phyloP scores from a whole-genome alignment of 352 stramenopile genomes.

The Phytophthora cajani region DNA sequence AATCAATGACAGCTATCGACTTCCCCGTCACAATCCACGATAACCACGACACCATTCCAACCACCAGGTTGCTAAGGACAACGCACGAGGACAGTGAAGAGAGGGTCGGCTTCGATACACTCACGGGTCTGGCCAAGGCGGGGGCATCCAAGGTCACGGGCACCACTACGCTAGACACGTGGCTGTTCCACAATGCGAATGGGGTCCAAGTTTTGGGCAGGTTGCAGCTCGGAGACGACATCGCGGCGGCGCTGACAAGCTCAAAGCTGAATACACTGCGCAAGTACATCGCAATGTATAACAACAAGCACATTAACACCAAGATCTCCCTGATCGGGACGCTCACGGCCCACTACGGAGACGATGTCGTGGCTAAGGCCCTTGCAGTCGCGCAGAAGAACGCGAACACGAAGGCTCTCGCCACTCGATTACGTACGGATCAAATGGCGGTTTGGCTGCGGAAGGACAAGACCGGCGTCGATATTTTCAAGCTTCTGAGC shows the following conservation, averaged over 20 bases:
- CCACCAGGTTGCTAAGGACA: background rate
- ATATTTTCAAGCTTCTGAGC: conserved; percentile 1
- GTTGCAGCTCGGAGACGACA: background rate
- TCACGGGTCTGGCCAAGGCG: background rate
- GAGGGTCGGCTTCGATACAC: background rate
- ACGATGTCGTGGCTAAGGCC: background rate
- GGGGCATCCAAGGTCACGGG: background rate
- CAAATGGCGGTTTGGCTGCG: background rate
- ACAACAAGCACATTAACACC: background rate
- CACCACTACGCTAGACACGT: background rate
- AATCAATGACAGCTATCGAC: too few species aligned
- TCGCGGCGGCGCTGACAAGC: background rate
- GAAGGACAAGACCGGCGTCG: background rate
- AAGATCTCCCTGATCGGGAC: conserved; percentile 1
- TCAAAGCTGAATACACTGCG: background rate
- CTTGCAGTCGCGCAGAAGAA: background rate
- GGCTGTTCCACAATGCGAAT: background rate
- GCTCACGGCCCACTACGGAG: background rate
- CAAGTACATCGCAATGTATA: background rate
- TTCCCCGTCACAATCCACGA: background rate
- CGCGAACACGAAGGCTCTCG: background rate
- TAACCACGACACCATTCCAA: background rate
- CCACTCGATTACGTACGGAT: background rate
- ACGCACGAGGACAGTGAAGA: background rate
- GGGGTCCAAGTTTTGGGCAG: background rate